These are phyloP conservation scores for Scheffersomyces stambukii DNA, from an alignment of 1,139 yeast genomes.

Conservation along the genomic window DNA sequence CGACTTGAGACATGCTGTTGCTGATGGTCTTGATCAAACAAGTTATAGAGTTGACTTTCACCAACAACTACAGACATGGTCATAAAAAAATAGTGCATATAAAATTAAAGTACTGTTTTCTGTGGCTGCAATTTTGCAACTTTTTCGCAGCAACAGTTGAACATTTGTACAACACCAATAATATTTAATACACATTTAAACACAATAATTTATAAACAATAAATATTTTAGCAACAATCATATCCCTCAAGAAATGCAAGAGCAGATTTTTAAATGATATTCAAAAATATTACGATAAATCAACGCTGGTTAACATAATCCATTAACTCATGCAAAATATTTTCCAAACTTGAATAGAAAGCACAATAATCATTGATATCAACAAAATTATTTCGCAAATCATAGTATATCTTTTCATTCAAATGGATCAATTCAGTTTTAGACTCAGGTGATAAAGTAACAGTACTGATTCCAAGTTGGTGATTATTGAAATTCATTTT, in stretches of 20 bases:
- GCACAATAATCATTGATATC: constrained; percentile 46
- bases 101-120: not conserved
- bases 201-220: not conserved
- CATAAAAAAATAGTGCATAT: too few relatives aligned
- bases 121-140: not conserved
- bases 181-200: too few relatives aligned
- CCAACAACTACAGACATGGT: constrained; percentile 43
- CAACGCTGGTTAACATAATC: constrained; percentile 34
- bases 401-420: constrained; percentile 38
- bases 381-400: constrained; percentile 41
- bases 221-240: too few relatives aligned
- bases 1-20: constrained; percentile 33
- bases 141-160: not conserved
- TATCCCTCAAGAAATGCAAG: too few relatives aligned
- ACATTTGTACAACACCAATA: too few relatives aligned
- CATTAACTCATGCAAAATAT: constrained; percentile 37
- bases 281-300: too few relatives aligned
- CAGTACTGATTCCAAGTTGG: constrained; percentile 4
- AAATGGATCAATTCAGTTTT: constrained; percentile 26
- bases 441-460: constrained; percentile 5
- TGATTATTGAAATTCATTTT: not conserved
- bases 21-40: constrained; percentile 18
- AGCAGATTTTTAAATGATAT: too few relatives aligned
- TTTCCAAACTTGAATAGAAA: constrained; percentile 40
- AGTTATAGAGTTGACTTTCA: constrained; percentile 39